These are phyloP conservation scores for Plantago coronopus DNA, from an alignment of 305 asterid species.

Conservation along the genomic window DNA sequence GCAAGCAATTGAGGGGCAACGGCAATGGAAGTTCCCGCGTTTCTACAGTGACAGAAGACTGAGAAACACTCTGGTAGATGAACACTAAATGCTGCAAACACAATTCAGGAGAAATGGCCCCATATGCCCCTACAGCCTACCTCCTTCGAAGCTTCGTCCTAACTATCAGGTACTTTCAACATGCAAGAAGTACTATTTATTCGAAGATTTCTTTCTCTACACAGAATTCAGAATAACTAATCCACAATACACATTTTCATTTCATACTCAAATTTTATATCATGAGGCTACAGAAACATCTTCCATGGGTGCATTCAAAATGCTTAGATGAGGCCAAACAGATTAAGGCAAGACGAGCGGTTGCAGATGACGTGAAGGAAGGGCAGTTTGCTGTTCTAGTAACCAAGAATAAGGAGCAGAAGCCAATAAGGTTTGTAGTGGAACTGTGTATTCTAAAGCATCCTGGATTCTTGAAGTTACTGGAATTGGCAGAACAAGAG, in stretches of 20 bases:
- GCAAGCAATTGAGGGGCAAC: background rate
- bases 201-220: constrained; percentile 24
- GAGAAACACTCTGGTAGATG: constrained; percentile 18
- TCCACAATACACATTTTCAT: background rate
- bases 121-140: constrained; percentile 18
- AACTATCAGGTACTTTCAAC: background rate
- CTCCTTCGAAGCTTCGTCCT: constrained; percentile 32
- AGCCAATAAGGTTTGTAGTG: constrained; percentile 48
- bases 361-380: constrained; percentile 47
- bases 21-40: constrained; percentile 9
- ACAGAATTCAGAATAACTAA: background rate
- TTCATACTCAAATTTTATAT: constrained; percentile 26
- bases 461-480: constrained; percentile 48
- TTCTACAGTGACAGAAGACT: constrained; percentile 3
- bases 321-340: constrained; percentile 10
- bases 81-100: constrained; percentile 16
- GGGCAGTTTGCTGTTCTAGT: constrained; percentile 53
- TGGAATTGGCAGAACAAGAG: constrained; percentile 55
- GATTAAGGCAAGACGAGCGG: constrained; percentile 3
- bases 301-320: constrained; percentile 12
- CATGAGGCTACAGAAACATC: constrained; percentile 29
- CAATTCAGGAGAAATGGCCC: constrained; percentile 1
- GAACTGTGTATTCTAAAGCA: constrained; percentile 38
- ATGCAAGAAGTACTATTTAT: constrained; percentile 14
- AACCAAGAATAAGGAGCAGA: constrained; percentile 32